phyloP scores from a whole-genome alignment of 176 grass and related monocot species.

The Saccharum officinarum region DNA sequence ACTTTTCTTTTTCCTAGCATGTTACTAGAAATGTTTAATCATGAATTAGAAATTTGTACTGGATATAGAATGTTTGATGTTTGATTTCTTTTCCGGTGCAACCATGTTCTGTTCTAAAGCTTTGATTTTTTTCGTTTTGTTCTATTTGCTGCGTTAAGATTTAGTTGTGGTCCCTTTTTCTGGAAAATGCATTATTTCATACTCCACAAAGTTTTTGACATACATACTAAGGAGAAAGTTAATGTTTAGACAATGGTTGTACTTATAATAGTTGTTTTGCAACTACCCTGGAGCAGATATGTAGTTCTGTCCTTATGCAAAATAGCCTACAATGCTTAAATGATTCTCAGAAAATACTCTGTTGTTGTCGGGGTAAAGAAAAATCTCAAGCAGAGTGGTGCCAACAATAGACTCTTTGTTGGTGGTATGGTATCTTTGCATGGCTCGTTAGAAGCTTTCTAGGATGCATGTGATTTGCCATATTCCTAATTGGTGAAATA shows the following conservation, averaged over 20 bases:
- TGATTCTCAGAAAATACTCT: neutral
- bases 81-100: slow-evolving; percentile 4
- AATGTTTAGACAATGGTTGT: neutral
- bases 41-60: neutral
- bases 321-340: neutral
- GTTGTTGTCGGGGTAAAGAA: neutral
- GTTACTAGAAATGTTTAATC: neutral
- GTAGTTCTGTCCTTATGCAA: neutral
- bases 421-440: neutral
- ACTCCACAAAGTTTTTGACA: neutral
- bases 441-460: neutral
- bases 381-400: neutral
- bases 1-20: slow-evolving; percentile 2
- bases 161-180: neutral
- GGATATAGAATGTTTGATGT: neutral
- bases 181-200: neutral
- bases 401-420: neutral
- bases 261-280: neutral
- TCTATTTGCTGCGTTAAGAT: neutral
- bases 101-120: neutral
- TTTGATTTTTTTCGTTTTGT: neutral
- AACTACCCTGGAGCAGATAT: neutral
- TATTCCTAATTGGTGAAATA: slow-evolving; percentile 1
- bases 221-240: neutral
- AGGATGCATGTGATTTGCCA: neutral